Percentiles rank a stretch among this genome's conserved stretches.
Conservation (phyloP, 768 basidiomycete species). For the Russula emetica region DNA sequence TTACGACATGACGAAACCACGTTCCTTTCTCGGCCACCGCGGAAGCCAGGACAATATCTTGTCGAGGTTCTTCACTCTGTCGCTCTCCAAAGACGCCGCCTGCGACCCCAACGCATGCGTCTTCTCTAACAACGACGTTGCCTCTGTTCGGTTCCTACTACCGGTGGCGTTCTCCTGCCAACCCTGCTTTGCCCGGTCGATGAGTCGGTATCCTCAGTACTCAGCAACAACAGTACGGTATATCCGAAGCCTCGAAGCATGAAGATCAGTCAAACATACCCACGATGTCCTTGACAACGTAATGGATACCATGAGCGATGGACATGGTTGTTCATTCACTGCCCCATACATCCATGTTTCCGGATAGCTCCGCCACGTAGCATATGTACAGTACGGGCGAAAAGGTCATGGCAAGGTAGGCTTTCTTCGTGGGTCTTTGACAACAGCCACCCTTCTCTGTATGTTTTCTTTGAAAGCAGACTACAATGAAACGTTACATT, state of each 20-base stretch:
- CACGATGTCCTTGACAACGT: not conserved
- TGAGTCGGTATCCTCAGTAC: not conserved
- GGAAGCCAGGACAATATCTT: not conserved
- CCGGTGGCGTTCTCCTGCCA: not conserved
- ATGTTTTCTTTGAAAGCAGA: conserved; percentile 19
- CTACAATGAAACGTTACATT: conserved; percentile 8
- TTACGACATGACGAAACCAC: not conserved
- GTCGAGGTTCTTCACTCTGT: not conserved
- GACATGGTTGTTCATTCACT: not conserved
- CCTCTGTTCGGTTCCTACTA: not conserved
- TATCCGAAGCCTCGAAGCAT: not conserved
- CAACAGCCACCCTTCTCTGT: conserved; percentile 22
- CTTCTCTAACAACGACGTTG: not conserved
- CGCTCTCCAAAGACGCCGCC: too few relatives aligned
- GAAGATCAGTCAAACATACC: not conserved
- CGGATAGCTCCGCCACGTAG: not conserved
- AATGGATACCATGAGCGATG: not conserved
- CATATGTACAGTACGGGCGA: not conserved
- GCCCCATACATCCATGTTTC: not conserved
- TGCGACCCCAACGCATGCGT: not conserved
- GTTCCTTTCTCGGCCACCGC: not conserved
- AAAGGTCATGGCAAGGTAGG: conserved; percentile 14
- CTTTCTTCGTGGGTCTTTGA: conserved; percentile 27
- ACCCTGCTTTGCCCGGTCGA: not conserved
- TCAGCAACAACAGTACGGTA: conserved; percentile 3